Evolutionary conservation across 768 basidiomycete genomes (phyloP), one percentile per base, ranked within the genome.

Genomic region (Lentinula boryana): DNA sequence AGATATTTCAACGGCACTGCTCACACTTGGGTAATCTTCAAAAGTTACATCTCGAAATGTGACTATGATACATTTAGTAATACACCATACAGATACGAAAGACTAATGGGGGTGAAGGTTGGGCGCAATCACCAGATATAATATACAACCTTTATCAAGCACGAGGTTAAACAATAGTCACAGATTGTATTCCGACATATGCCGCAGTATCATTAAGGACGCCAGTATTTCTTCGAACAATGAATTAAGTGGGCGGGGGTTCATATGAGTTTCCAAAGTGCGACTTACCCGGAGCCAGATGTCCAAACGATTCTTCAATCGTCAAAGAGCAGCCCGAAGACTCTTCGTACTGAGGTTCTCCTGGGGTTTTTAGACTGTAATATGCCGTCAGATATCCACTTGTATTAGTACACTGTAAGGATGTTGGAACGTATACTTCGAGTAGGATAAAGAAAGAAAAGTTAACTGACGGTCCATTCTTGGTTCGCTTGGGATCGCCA

Each of bases 301-400:
- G 74, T 2, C 75, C 77, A 56, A 80, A 88, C 5, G 76, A 74
- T 64, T 88, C 88, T 44, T 86, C 84, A 18, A 89, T 76, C 32
- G 81, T 84, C 51, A 89, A 71, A 73, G 82, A 80, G 61, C 83
- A 84, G 1, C 86, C 86, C 2, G 85, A 86, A 0, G 85, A 85
- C 49, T 72, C 67, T 1, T 44, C 50, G 63, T 86, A 86, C 16
- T 74, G 75, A 3, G 84, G 82, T 65, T 87, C 85, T 32, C 80
- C 82, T 0, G 78, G 70, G 15, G 75, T 66, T 63, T 84, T 86
- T 53, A 85, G 76, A 67, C 76, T 78, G 69, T 89, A 89, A 65
- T 80, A 81, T 0, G 88, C 84, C 18, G 89, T 78, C 2, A 83
- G 69, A 51, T 80, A 77, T 32, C 80, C 79, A 49, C 68, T 76